Percentiles rank a stretch among this genome's conserved stretches.
phyloP scores from a whole-genome alignment of 768 basidiomycete species.

The Macrocybe gigantea region DNA sequence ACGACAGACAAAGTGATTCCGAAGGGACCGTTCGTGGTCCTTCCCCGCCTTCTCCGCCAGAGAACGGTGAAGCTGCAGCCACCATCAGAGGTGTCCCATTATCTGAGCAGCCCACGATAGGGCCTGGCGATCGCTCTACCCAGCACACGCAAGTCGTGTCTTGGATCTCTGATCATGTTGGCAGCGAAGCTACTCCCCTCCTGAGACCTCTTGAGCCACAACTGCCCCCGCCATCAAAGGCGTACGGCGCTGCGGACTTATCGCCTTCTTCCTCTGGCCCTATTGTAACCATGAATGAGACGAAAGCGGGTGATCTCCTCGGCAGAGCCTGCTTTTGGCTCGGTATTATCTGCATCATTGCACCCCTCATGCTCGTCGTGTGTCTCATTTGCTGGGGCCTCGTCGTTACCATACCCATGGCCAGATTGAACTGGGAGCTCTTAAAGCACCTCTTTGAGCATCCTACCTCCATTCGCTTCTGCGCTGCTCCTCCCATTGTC shows the following conservation, averaged over 20 bases:
- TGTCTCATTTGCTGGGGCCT: constrained; percentile 94
- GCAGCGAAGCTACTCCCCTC: constrained; percentile 45
- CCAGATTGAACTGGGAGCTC: constrained; percentile 93
- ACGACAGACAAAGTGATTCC: constrained; percentile 22
- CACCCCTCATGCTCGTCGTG: constrained; percentile 83
- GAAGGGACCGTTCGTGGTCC: constrained; percentile 32
- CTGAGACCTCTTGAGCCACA: constrained; percentile 25
- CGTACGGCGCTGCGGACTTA: constrained; percentile 58
- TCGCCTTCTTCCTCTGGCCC: constrained; percentile 23
- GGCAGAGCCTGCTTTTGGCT: constrained; percentile 84
- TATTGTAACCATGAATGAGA: constrained; percentile 25
- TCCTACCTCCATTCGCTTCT: constrained; percentile 87
- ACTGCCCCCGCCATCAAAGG: constrained; percentile 42
- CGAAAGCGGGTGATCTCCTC: constrained; percentile 42
- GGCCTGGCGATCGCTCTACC: constrained; percentile 24
- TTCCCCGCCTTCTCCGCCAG: constrained; percentile 16
- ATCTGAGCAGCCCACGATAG: constrained; percentile 39
- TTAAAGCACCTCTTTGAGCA: constrained; percentile 74
- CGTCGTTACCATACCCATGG: constrained; percentile 97
- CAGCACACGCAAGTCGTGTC: constrained; percentile 36
- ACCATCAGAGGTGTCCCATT: constrained; percentile 26
- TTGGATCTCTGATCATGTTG: constrained; percentile 29
- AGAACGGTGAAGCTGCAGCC: constrained; percentile 10
- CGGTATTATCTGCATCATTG: constrained; percentile 67
- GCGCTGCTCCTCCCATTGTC: constrained; percentile 74